phyloP scores from a whole-genome alignment of 2,329 filamentous ascomycete species.

The Colletotrichum zoysiae region DNA sequence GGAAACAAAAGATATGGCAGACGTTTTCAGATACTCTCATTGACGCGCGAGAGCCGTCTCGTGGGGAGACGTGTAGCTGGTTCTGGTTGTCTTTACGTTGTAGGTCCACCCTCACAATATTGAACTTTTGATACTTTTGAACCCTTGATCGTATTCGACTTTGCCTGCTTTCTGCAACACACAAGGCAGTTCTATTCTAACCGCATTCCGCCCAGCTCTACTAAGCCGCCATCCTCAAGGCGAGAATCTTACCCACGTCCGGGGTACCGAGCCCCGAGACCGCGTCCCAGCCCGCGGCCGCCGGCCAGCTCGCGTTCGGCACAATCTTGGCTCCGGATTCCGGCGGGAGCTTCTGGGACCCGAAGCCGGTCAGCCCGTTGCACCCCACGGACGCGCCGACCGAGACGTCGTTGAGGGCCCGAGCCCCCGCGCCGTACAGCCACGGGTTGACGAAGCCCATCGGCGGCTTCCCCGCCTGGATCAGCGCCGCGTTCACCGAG shows the following conservation, averaged over 20 bases:
- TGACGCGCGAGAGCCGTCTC: too few species aligned
- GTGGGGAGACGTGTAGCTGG: not conserved
- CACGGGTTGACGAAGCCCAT: slow-evolving; percentile 75
- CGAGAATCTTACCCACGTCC: slow-evolving; percentile 52
- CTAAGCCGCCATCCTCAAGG: slow-evolving; percentile 27
- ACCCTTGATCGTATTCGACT: too few species aligned
- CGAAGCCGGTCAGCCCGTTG: slow-evolving; percentile 44
- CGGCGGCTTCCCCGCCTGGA: slow-evolving; percentile 62
- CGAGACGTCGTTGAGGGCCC: slow-evolving; percentile 54
- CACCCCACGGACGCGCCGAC: slow-evolving; percentile 51
- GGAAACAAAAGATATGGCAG: too few species aligned
- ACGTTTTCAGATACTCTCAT: too few species aligned
- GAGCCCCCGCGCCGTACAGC: slow-evolving; percentile 59
- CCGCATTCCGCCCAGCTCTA: too few species aligned
- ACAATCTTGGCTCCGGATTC: slow-evolving; percentile 47
- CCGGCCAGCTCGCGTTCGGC: slow-evolving; percentile 47
- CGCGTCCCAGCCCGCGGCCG: slow-evolving; percentile 53
- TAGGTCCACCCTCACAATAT: not conserved
- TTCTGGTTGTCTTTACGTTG: not conserved
- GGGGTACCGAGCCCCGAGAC: slow-evolving; percentile 60
- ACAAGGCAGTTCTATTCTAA: not conserved
- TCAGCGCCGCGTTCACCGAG: slow-evolving; percentile 72
- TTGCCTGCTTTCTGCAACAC: not conserved
- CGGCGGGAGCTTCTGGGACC: slow-evolving; percentile 28
- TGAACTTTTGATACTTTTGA: not conserved